Evolutionary conservation across 2,329 filamentous ascomycete genomes (phyloP).

Genomic region (Corinectria fuckeliana): DNA sequence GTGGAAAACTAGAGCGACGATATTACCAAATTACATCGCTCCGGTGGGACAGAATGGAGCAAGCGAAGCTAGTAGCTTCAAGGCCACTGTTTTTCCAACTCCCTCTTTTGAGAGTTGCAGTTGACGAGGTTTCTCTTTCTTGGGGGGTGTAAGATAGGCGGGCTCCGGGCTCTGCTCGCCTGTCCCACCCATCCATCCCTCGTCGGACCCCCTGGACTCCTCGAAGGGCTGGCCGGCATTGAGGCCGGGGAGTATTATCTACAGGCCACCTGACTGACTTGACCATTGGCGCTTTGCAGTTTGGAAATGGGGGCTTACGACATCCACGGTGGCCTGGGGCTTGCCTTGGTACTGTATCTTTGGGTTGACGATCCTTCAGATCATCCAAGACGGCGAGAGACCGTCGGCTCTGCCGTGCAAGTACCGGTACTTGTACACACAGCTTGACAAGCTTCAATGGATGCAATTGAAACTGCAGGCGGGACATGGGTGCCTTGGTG

Average conservation of each 20-base stretch:
- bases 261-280: conserved; percentile 13
- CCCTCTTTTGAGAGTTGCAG: conserved; percentile 8
- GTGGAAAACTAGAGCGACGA: conserved; percentile 12
- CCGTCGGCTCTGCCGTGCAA: conserved; percentile 21
- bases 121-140: conserved; percentile 19
- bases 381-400: conserved; percentile 21
- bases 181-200: no score
- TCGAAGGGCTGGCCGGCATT: conserved; percentile 21
- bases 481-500: conserved; percentile 19
- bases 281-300: conserved; percentile 8
- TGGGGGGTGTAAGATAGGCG: conserved; percentile 6
- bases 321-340: conserved; percentile 11
- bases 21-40: conserved; percentile 2
- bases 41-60: conserved; percentile 28
- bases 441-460: conserved; percentile 13
- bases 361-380: conserved; percentile 28
- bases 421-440: conserved; percentile 24
- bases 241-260: no score
- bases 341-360: conserved; percentile 14
- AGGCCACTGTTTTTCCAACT: not conserved
- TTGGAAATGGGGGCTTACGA: conserved; percentile 28
- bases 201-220: not conserved
- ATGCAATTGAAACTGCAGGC: no score
- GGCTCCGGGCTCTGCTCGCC: conserved; percentile 17
- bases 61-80: conserved; percentile 28